Evolutionary conservation across 1,284 basidiomycete species (phyloP), one percentile per base, ranked within the genome.

Genomic region (Phellopilus nigrolimitatus): DNA sequence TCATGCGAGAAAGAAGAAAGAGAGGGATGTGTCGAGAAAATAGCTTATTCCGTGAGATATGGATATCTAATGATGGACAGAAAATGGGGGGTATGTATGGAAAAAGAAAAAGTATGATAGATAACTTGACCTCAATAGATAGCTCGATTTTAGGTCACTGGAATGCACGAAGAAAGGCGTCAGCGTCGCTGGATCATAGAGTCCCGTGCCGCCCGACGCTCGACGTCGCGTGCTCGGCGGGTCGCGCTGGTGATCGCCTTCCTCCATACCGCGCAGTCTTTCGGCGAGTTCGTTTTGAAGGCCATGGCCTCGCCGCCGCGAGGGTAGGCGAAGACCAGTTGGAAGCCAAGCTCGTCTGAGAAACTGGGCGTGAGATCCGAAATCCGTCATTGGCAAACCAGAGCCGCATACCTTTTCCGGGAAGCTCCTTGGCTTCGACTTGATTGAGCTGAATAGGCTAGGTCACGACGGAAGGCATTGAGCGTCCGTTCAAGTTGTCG

Each of bases 391-490:
- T 27, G 33, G 30, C 46, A 27, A 13, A 39, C 17, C 15, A 50
- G 37, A 17, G 5, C 38, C 27, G 55, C 69, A 13, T 38, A 78
- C 77, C 75, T 72, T 68, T 69, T 5, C 69, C 71, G 24, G 71
- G 66, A n/a, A 72, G 64, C 38, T 78, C 74, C 56, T 72, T 74
- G 8, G 87, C 77, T 57, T 75, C 71, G 15, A 84, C 74, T 60
- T 84, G 81, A n/a, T 76, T 70, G n/a, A 88, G 70, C 12, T 80
- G 79, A 46, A 88, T 82, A n/a, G 80, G 84, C 83, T 82, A 59
- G 33, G 39, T 50, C 47, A 17, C 13, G 34, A 15, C 34, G 15
- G 8, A 8, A 37, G 27, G n/a, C n/a, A n/a, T n/a, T 42, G 10
- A 17, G 24, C 42, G n/a, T 24, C 30, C 9, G 21, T 15, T 51